Base-by-base conservation (phyloP, 2,329 filamentous ascomycete genomes). In the Hymenoscyphus occultus region DNA sequence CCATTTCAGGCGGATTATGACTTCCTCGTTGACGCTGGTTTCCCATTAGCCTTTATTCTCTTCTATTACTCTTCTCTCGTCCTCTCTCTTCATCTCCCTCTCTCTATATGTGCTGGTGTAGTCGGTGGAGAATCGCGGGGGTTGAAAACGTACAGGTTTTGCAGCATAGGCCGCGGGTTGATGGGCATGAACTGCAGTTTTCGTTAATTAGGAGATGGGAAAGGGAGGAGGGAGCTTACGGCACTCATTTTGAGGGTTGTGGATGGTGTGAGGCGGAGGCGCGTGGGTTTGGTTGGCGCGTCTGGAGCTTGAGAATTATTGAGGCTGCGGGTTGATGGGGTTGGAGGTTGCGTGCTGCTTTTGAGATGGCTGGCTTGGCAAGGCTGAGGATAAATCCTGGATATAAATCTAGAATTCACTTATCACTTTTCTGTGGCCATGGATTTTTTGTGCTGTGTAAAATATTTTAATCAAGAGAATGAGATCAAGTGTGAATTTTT, bases 1-100 rank as follows among this genome's bases (percentile, higher is more conserved):
- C 95, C 95, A 99, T 85, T 99, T 99, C 70, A 99, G 86, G 74
- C 93, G 92, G 69, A 99, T 90, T 69, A 93, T 84, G 75, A 99
- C 89, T 75, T 94, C 87, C 78, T 96, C 91, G 82, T 96, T 91
- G 80, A 99, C 90, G 69, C 90, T 93, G 70, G 69, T 65, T 7
- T 19, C 1, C 12, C 32, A 3, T 69, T 67, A 67, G 68, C 65
- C 56, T 65, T 59, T 40, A 39, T 45, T 64, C 61, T 54, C 19
- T 9, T 63, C 40, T 3, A 31, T 59, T 35, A 56, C 13, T 16
- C 48, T 61, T 22, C 12, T 48, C 19, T 7, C 10, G 9, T 22
- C 22, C 12, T 28, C 3, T 4, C 22, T 54, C 5, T 39, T 39
- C 16, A 35, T 42, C 5, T 9, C 35, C 9, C 5, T 35, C 6